These are phyloP conservation scores for Verticillium tricorpus DNA, from an alignment of 2,329 filamentous ascomycete species.

Conservation along the genomic window DNA sequence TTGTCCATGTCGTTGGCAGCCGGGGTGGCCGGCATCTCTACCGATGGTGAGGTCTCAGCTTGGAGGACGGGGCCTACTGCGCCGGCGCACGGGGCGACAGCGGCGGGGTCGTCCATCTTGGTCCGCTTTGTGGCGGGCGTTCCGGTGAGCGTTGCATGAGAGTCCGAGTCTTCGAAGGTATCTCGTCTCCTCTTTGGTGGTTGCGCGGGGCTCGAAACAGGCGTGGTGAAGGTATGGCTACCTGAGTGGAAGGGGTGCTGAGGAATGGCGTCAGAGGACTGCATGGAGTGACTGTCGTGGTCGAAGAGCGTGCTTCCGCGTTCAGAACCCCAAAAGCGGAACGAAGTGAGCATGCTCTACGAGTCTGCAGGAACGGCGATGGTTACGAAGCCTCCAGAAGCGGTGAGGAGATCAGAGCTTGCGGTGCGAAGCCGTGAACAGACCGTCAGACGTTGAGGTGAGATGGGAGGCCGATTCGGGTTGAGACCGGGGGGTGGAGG, in stretches of 20 bases:
- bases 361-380: constrained; percentile 5
- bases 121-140: constrained; percentile 36
- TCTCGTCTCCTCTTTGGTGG: constrained; percentile 36
- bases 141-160: constrained; percentile 17
- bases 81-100: constrained; percentile 16
- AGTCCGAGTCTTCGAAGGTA: constrained; percentile 22
- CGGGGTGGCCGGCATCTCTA: constrained; percentile 1
- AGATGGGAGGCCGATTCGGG: background rate
- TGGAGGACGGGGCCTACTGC: background rate
- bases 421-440: constrained; percentile 2
- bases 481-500: background rate
- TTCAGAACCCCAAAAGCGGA: constrained; percentile 57
- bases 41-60: background rate
- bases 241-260: constrained; percentile 24
- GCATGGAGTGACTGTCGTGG: constrained; percentile 36
- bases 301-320: constrained; percentile 51
- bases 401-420: constrained; percentile 12
- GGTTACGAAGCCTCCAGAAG: constrained; percentile 5
- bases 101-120: constrained; percentile 26
- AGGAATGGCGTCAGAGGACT: constrained; percentile 25
- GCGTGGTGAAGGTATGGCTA: constrained; percentile 14
- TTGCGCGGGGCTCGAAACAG: constrained; percentile 18
- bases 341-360: constrained; percentile 47
- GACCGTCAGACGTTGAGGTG: constrained; percentile 2
- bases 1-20: constrained; percentile 36